Conservation (phyloP, 192 early-diverging fungal species). For the Mortierella hygrophila region DNA sequence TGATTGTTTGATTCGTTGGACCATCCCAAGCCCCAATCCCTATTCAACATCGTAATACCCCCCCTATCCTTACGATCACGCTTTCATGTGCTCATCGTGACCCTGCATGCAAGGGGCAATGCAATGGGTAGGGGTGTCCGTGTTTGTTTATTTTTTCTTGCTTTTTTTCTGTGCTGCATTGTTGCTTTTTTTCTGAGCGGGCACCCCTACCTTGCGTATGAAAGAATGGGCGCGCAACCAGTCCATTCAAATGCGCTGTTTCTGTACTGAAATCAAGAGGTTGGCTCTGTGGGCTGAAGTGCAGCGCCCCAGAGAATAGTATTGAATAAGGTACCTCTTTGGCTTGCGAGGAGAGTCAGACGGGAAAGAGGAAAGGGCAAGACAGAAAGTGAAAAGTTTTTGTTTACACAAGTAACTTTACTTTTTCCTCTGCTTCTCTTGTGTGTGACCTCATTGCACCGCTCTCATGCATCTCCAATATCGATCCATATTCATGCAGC, state of each 20-base stretch:
- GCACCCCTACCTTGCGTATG: not conserved
- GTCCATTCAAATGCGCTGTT: not conserved
- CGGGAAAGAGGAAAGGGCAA: not conserved
- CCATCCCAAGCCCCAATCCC: not conserved
- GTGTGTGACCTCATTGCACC: not conserved
- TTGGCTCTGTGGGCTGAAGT: constrained; percentile 4
- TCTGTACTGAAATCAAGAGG: not conserved
- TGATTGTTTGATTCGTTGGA: not conserved
- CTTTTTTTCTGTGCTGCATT: not conserved
- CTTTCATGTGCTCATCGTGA: constrained; percentile 35
- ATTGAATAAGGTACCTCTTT: not conserved
- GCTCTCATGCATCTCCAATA: not conserved
- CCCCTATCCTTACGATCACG: constrained; percentile 7
- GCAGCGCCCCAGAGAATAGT: not conserved
- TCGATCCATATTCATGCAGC: not conserved
- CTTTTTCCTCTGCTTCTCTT: not conserved
- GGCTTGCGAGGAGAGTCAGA: too few relatives aligned
- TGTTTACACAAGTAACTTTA: not conserved
- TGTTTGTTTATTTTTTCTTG: not conserved
- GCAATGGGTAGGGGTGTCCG: not conserved
- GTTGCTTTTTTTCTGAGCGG: not conserved
- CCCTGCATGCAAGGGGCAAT: constrained; percentile 12
- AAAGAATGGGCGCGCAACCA: not conserved
- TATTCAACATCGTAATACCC: not conserved
- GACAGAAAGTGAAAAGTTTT: not conserved